phyloP scores from a whole-genome alignment of 1,139 yeast genomes.

The Taphrina betulina region DNA sequence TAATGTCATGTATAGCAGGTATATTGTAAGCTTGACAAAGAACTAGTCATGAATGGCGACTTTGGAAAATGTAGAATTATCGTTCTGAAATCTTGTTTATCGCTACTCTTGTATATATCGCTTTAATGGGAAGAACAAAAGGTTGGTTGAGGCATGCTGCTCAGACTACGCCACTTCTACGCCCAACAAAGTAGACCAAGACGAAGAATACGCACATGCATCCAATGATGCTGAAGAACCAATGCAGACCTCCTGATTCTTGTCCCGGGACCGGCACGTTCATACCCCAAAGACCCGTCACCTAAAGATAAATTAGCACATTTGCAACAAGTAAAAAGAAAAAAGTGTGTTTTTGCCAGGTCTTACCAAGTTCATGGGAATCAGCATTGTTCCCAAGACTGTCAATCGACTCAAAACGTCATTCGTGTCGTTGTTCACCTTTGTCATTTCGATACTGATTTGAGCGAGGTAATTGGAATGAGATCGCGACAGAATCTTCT shows the following conservation, averaged over 20 bases:
- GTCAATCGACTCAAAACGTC: constrained; percentile 93
- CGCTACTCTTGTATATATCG: too few relatives aligned
- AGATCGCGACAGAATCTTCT: constrained; percentile 83
- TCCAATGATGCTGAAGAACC: constrained; percentile 59
- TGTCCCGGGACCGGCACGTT: constrained; percentile 96
- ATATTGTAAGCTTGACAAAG: too few relatives aligned
- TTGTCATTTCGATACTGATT: constrained; percentile 94
- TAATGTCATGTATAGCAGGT: too few relatives aligned
- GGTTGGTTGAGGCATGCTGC: too few relatives aligned
- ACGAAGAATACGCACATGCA: constrained; percentile 27
- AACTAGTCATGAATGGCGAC: too few relatives aligned
- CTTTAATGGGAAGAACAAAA: too few relatives aligned
- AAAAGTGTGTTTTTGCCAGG: too few relatives aligned
- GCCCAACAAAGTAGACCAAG: constrained; percentile 17
- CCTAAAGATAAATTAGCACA: too few relatives aligned
- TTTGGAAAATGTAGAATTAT: too few relatives aligned
- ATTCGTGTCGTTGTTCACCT: constrained; percentile 94
- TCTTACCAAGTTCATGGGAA: constrained; percentile 90
- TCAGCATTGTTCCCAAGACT: constrained; percentile 86
- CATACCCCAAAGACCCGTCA: constrained; percentile 99
- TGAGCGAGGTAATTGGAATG: constrained; percentile 96
- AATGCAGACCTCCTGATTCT: constrained; percentile 60
- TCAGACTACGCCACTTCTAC: constrained; percentile 14
- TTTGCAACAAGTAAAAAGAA: too few relatives aligned
- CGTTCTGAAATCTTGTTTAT: too few relatives aligned